Conservation (phyloP, 2,329 filamentous ascomycete genomes). For the Ophiocordyceps australis region DNA sequence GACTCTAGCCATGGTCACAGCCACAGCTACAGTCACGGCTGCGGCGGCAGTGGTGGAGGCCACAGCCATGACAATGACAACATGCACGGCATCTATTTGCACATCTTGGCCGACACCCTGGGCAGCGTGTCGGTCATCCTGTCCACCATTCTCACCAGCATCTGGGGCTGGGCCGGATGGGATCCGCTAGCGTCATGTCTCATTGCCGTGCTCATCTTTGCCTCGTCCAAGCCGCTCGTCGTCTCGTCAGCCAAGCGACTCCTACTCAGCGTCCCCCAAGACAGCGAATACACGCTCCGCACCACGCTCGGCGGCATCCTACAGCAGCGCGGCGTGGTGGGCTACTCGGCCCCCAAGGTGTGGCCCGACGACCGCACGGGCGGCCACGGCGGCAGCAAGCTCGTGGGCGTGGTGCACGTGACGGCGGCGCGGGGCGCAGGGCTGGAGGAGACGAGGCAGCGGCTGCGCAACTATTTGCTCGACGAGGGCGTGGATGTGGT, state of each 20-base stretch:
- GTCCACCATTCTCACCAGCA: constrained; percentile 74
- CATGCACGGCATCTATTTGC: constrained; percentile 92
- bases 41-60: constrained; percentile 48
- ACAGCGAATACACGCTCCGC: constrained; percentile 73
- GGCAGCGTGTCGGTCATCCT: constrained; percentile 89
- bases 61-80: constrained; percentile 69
- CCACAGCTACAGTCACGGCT: constrained; percentile 18
- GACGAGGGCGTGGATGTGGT: constrained; percentile 63
- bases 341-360: constrained; percentile 76
- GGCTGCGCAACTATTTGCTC: constrained; percentile 54
- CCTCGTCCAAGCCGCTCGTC: constrained; percentile 80
- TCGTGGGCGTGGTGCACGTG: constrained; percentile 76
- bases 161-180: constrained; percentile 82
- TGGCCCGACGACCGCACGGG: constrained; percentile 63
- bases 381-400: constrained; percentile 24
- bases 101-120: constrained; percentile 86
- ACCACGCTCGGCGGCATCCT: constrained; percentile 72
- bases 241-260: constrained; percentile 67
- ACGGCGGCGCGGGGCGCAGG: constrained; percentile 55
- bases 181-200: constrained; percentile 87
- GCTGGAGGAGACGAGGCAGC: constrained; percentile 64
- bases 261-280: constrained; percentile 67
- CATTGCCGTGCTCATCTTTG: constrained; percentile 83
- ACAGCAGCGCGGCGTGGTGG: constrained; percentile 65
- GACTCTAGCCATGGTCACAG: constrained; percentile 19